Base-by-base conservation (phyloP, 176 grass and related monocot species). In the Calamus simplicifolius region DNA sequence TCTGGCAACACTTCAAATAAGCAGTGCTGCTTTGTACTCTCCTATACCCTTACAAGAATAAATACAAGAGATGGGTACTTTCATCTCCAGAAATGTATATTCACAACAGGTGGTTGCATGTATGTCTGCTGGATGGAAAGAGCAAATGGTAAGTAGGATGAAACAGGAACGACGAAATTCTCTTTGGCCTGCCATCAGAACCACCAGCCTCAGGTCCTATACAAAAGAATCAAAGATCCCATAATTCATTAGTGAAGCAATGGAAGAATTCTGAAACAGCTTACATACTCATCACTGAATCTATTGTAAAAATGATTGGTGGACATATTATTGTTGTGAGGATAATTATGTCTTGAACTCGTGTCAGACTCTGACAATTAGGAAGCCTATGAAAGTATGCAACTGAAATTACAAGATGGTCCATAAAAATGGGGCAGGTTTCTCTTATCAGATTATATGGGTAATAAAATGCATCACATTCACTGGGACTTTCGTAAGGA, bases 51-150 rank as follows among this genome's bases (percentile, higher is more conserved):
- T 43, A 43, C 35, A 43, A 43, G 12, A 43, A 43, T 43, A 29
- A 29, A 12, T 18, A 66, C 16, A 10, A 18, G 49, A 29, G n/a
- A 17, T 1, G 56, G 55, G 17, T 56, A 23, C n/a, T 60, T 60
- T 83, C 75, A 81, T 82, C 84, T 82, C 69, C 87, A 67, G 66
- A 88, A 82, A 85, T 97, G 92, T 58, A 97, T 73, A 78, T 97
- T 97, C 49, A 97, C 78, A 63, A 97, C 81, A 57, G 81, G 88
- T 35, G 87, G 80, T 71, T 97, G 92, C 89, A 88, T 80, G 43
- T 85, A 88, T 2, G 92, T 91, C 69, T 97, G 92, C 72, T 97
- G 92, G 69, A 97, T 80, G 6, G 92, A 97, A 61, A 97, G 78
- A 48, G 82, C 83, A 6, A 97, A 57, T 2, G 86, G 92, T 48